Conservation (phyloP, 352 stramenopile genomes). For the Globisporangium yorkense region DNA sequence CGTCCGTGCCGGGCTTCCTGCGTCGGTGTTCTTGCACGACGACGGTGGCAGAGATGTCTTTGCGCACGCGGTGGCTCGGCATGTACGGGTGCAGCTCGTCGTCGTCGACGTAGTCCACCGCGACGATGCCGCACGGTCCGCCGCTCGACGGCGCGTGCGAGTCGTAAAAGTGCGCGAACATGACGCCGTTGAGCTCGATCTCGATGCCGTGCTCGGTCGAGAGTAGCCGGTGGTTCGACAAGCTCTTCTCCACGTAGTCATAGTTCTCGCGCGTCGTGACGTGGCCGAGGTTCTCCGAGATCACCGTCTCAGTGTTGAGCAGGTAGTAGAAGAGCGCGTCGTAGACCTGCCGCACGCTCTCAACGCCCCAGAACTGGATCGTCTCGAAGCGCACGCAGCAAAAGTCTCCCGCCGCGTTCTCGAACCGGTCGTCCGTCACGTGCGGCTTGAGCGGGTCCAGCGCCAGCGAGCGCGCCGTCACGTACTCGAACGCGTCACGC, state of each 20-base stretch:
- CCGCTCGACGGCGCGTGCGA: constrained; percentile 13
- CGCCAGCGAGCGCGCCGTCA: constrained; percentile 16
- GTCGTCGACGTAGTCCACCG: constrained; percentile 38
- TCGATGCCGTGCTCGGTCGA: constrained; percentile 33
- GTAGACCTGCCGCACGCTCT: constrained; percentile 38
- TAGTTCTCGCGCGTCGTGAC: constrained; percentile 55
- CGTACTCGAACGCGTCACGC: constrained; percentile 20
- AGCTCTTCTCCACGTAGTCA: constrained; percentile 30
- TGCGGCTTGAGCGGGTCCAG: constrained; percentile 24
- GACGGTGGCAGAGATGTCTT: constrained; percentile 41
- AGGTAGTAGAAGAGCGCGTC: constrained; percentile 53
- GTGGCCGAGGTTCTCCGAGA: constrained; percentile 49
- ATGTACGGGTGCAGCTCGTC: constrained; percentile 53
- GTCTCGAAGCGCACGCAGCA: constrained; percentile 55
- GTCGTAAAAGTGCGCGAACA: constrained; percentile 38
- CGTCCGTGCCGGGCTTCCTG: neutral
- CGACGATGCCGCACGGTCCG: constrained; percentile 26
- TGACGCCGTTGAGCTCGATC: constrained; percentile 43
- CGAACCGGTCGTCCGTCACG: constrained; percentile 40
- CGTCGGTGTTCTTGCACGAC: constrained; percentile 21
- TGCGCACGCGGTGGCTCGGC: constrained; percentile 27
- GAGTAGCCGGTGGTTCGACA: constrained; percentile 50
- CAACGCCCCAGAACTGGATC: constrained; percentile 32
- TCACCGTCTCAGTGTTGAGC: constrained; percentile 52
- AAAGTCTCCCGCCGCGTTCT: constrained; percentile 34